phyloP scores from a whole-genome alignment of 805 yeast genomes.

The Candida suzukii region DNA sequence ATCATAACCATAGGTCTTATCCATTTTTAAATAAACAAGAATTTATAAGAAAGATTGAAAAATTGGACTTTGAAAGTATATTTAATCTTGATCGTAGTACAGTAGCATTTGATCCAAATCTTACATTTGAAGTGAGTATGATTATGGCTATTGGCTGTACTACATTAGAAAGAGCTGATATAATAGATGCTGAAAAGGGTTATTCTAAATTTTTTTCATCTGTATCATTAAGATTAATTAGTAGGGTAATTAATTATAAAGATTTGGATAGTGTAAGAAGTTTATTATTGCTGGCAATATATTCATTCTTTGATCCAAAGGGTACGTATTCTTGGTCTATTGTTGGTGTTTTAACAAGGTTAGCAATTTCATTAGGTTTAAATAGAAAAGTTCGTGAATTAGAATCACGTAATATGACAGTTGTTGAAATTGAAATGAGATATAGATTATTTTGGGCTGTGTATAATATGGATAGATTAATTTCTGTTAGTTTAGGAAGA shows the following conservation, averaged over 20 bases:
- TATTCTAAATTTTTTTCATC: constrained; percentile 33
- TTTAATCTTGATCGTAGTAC: constrained; percentile 4
- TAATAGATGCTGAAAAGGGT: constrained; percentile 28
- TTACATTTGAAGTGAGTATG: constrained; percentile 41
- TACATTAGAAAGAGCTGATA: constrained; percentile 32
- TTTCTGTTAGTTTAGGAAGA: constrained; percentile 19
- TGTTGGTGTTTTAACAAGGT: constrained; percentile 38
- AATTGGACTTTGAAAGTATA: constrained; percentile 14
- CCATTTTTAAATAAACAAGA: constrained; percentile 35
- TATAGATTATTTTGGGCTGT: constrained; percentile 29
- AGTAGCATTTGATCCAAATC: constrained; percentile 18
- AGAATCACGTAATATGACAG: constrained; percentile 22
- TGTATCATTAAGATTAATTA: constrained; percentile 33
- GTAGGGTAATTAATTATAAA: constrained; percentile 31
- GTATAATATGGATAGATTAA: constrained; percentile 19
- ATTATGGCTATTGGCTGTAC: constrained; percentile 50
- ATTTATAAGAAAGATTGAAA: constrained; percentile 20
- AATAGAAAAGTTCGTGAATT: constrained; percentile 29
- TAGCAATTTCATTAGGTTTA: constrained; percentile 38
- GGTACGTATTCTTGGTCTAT: constrained; percentile 48
- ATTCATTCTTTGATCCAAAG: constrained; percentile 42
- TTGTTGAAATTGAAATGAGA: constrained; percentile 33
- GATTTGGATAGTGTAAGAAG: constrained; percentile 29
- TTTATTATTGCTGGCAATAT: constrained; percentile 40
- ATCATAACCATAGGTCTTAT: constrained; percentile 36